Base-by-base conservation (phyloP, 2,329 filamentous ascomycete species). In the Thermomyces lanuginosus region DNA sequence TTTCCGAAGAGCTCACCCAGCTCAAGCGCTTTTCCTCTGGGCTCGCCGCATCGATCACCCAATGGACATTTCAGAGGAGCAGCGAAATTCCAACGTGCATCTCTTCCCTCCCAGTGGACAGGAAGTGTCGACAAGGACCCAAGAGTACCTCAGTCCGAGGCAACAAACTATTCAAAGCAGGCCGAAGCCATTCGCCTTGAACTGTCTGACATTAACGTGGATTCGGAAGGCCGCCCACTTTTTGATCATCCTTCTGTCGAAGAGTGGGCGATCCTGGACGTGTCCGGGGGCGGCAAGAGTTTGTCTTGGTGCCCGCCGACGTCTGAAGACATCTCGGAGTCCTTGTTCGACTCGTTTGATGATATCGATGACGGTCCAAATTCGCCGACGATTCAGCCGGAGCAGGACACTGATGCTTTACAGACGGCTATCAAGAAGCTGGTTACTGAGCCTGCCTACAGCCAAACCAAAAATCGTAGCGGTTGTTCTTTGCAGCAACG, bases 391-490 rank as follows among this genome's bases (percentile, higher is more conserved):
- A 45, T 62, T 0, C 77, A 79, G 27, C 58, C 82, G 3, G 73
- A 79, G 47, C 79, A 77, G 40, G 78, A 83, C 42, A 83, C 84
- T 38, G 77, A 83, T 43, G 76, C 80, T 36, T 55, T 91, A 3
- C 75, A 84, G 31, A 74, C 82, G 33, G 79, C 80, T 0, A 79
- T 91, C 28, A 56, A 82, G 32, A 83, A 77, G 45, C 61, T 91
- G 4, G 76, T 89, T 1, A 70, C 82, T 42, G 80, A 91, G 36
- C 84, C 77, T 34, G 80, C 89, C 42, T 78, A 83, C 0, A 71
- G 76, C 28, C 69, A 66, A 10, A 36, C 35, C 10, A 42, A 41
- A 17, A 41, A 37, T 22, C 37, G 29, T 4, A 28, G 26, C 3
- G 27, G 29, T 4, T 31, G 29, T 14, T 21, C 34, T 13, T 10